phyloP scores from a whole-genome alignment of 2,329 filamentous ascomycete genomes.

The Sclerotinia borealis region DNA sequence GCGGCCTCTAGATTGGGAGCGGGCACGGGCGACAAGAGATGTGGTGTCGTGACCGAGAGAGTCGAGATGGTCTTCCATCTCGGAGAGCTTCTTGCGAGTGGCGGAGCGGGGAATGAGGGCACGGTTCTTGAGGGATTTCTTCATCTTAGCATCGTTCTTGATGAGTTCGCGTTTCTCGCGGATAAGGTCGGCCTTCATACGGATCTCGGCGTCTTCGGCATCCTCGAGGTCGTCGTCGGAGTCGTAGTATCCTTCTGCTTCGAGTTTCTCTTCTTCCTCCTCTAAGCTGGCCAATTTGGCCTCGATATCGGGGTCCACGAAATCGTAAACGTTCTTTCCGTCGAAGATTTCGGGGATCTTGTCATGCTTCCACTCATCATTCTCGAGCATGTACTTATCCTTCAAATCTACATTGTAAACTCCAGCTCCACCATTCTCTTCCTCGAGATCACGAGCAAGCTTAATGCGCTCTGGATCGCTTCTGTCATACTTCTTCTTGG shows the following conservation, averaged over 20 bases:
- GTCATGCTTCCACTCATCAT: conserved; percentile 94
- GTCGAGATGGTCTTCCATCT: conserved; percentile 82
- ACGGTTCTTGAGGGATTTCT: conserved; percentile 95
- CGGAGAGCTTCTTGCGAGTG: conserved; percentile 73
- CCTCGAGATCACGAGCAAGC: conserved; percentile 82
- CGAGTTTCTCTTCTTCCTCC: conserved; percentile 88
- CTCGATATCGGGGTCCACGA: conserved; percentile 94
- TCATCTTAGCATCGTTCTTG: conserved; percentile 89
- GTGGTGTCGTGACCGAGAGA: conserved; percentile 79
- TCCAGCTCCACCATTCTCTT: conserved; percentile 87
- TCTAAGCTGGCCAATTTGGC: conserved; percentile 85
- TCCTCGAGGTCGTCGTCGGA: conserved; percentile 76
- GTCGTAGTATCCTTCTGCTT: conserved; percentile 90
- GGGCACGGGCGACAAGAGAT: conserved; percentile 65
- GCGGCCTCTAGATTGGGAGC: conserved; percentile 66
- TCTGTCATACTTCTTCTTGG: conserved; percentile 83
- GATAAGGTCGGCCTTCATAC: conserved; percentile 90
- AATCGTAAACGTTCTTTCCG: conserved; percentile 97
- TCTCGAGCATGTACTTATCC: conserved; percentile 78
- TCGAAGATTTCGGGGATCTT: conserved; percentile 90
- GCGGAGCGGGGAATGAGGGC: conserved; percentile 83
- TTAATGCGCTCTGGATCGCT: conserved; percentile 75
- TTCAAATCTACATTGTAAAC: conserved; percentile 93
- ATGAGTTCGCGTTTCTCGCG: conserved; percentile 90
- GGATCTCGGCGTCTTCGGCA: conserved; percentile 78